Base-by-base conservation (phyloP, 1,284 basidiomycete species). In the Ustilago xerochloae region DNA sequence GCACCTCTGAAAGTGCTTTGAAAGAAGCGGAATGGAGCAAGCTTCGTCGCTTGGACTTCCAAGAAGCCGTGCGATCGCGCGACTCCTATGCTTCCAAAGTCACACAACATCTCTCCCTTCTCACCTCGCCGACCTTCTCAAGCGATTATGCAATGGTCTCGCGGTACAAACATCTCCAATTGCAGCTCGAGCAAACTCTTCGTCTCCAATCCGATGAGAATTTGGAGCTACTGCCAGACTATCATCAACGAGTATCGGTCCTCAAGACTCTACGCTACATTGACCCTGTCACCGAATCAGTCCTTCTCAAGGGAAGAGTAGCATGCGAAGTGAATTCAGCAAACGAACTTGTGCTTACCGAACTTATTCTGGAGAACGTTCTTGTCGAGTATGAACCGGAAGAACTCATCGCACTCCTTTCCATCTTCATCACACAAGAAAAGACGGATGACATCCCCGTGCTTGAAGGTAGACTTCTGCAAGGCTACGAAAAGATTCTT, bases 301-400 rank as follows among this genome's bases (percentile, higher is more conserved):
- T 99, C 1, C 88, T 94, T 24, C 88, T 99, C 64, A 99, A 99
- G 84, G 97, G 97, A 12, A 90, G 97, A 47, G 97, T 99, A 10
- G 97, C 97, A 20, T 99, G 97, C 87, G 97, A 99, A 87, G 97
- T 99, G 85, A 99, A 99, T 85, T 97, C 95, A 6, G 93, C 92
- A 4, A 94, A 94, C 78, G 82, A 83, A 66, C 65, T 99, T 26
- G 90, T 99, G 36, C 87, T 99, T 43, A 99, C 97, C 0, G 97
- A 99, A 82, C 89, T 99, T 33, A 97, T 99, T 60, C 88, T 99
- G 53, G 97, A 99, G 83, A 99, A 99, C 82, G 91, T 92, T 4
- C 88, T 99, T 16, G 92, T 93, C 4, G 87, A 88, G 18, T 98
- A 93, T 84, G 92, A 93, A 51, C 93, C 97, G 0, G 93, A 94